Evolutionary conservation across 202 grass and related monocot species (phyloP), one percentile per base, ranked within the genome.

Genomic region (Elaeis oleifera): DNA sequence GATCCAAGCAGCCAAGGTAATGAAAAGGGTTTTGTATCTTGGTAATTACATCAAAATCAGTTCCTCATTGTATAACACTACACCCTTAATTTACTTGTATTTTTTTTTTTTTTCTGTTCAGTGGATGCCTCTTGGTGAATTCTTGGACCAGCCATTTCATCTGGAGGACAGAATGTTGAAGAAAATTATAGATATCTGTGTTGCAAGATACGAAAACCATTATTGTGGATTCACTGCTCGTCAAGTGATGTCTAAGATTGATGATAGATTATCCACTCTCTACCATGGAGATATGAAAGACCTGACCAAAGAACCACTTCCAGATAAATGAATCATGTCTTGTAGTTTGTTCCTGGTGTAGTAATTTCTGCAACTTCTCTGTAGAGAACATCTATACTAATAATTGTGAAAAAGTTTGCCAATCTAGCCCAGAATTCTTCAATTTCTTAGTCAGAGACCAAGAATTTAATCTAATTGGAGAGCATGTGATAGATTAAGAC

Each of bases 121-220:
- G 82, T 86, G 83, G 76, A 90, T 86, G 82, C 79, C 69, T n/a
- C 32, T 86, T 53, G 69, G 80, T 3, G 65, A 90, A 65, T 80
- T 90, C 64, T 29, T 75, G 28, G 76, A 69, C 59, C 83, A 87
- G 54, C 20, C 63, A 23, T 71, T 75, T 64, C 66, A 86, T 54
- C 59, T 68, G 26, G 76, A 86, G 74, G 79, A 86, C 63, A 27
- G 59, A 71, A 76, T 86, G 65, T 49, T 22, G 22, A 81, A 50
- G 64, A 69, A 44, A 65, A 82, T 90, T 29, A 51, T 60, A 23
- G 72, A 82, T 24, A 82, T 77, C 39, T 90, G 81, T 61, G 50
- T 73, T 53, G 65, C 76, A 6, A 61, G 51, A 18, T 65, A 71
- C 50, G 67, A 71, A 31, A 77, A 71, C 19, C 62, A 64, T 5